Base-by-base conservation (phyloP, 257 asterid genomes). In the Solanum virginianum region DNA sequence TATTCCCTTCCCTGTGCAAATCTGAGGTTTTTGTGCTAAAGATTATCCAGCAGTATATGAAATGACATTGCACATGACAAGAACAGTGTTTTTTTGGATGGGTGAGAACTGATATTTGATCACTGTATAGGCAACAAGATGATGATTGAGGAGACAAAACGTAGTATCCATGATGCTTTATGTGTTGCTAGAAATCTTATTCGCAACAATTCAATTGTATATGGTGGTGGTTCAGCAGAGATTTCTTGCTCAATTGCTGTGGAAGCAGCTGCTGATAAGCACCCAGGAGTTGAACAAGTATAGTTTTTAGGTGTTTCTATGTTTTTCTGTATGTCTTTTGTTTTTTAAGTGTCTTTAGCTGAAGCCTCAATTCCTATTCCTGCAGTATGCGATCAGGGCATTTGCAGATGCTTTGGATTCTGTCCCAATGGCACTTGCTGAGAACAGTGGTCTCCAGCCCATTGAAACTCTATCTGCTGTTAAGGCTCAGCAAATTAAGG, bases 191-290 rank as follows among this genome's bases (percentile, higher is more conserved):
- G 99, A 70, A 96, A 96, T 90, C 97, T 96, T 55, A 93, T 96
- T 85, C 99, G 95, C 80, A 94, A 96, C 90, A 94, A 96, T 71
- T 96, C 99, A 75, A 94, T 96, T 20, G 99, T 96, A 7, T 96
- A 96, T 88, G 99, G 99, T 84, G 99, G 99, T 87, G 99, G 99
- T 39, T 93, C 99, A 84, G 98, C 98, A 81, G 99, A 96, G 90
- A 93, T 96, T 80, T 88, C 99, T 70, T 94, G 98, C 90, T 94
- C 98, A 85, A 89, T 94, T 80, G 99, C 99, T 82, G 98, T 96
- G 86, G 99, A 94, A 89, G 94, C 98, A 22, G 98, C 99, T 86
- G 98, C 98, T 84, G 99, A 94, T 88, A 94, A 93, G 87, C 85
- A 92, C 91, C 98, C 99, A 14, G 99, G 99, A 87, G 99, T 96